These are phyloP conservation scores for Lobosporangium transversale DNA, from an alignment of 192 early-diverging fungal species.

Conservation along the genomic window DNA sequence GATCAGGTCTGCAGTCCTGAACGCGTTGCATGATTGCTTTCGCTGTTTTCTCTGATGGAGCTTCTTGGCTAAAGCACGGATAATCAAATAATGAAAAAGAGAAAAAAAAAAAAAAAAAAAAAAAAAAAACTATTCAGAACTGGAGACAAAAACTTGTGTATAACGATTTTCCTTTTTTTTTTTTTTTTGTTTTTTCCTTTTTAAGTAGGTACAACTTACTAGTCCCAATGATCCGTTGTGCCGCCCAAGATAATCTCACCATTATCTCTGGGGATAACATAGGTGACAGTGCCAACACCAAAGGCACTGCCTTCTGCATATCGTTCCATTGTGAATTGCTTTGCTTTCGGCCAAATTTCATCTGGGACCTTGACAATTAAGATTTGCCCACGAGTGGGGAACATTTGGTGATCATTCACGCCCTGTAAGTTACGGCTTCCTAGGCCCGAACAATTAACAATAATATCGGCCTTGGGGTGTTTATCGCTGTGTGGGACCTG, in stretches of 20 bases:
- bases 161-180: too few species aligned
- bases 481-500: constrained; percentile 21
- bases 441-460: constrained; percentile 86
- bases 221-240: constrained; percentile 58
- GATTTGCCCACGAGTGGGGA: constrained; percentile 84
- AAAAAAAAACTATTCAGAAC: constrained; percentile 1
- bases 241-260: constrained; percentile 80
- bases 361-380: constrained; percentile 78
- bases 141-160: neutral
- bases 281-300: constrained; percentile 58
- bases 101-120: constrained; percentile 11
- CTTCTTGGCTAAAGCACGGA: constrained; percentile 23
- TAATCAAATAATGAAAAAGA: neutral
- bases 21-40: constrained; percentile 58
- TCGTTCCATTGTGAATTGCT: constrained; percentile 64
- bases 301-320: constrained; percentile 47
- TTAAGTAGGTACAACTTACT: constrained; percentile 14
- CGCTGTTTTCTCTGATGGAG: constrained; percentile 44
- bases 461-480: constrained; percentile 55
- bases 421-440: constrained; percentile 74
- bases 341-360: constrained; percentile 61
- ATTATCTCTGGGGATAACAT: constrained; percentile 81
- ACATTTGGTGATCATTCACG: constrained; percentile 76
- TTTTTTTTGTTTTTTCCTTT: too few species aligned
- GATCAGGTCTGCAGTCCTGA: constrained; percentile 49